These are phyloP conservation scores for Bryopsis sp. DNA, from an alignment of 139 green algal genomes.

Conservation along the genomic window DNA sequence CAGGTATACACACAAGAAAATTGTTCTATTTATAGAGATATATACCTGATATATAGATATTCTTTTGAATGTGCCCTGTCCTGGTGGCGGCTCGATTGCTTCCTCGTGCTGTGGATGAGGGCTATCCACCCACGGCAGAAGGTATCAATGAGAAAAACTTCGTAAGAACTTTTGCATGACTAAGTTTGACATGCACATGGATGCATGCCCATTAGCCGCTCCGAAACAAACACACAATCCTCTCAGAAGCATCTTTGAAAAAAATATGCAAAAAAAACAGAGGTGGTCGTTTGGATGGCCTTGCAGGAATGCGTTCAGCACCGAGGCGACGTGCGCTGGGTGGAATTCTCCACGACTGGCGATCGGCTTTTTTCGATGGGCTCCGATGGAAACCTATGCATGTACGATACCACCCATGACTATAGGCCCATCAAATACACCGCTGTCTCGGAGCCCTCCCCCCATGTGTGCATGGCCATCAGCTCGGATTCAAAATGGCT, in stretches of 20 bases:
- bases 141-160: background rate
- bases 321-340: slow-evolving; percentile 29
- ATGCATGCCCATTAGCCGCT: background rate
- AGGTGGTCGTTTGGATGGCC: background rate
- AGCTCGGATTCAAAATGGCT: slow-evolving; percentile 35
- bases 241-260: slow-evolving; percentile 1
- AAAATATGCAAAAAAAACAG: background rate
- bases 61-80: too few relatives aligned
- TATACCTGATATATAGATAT: too few relatives aligned
- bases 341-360: slow-evolving; percentile 46
- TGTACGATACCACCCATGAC: slow-evolving; percentile 46
- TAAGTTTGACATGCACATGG: background rate
- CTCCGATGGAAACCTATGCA: slow-evolving; percentile 52
- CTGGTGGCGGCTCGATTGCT: too few relatives aligned
- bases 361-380: slow-evolving; percentile 46
- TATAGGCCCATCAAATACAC: slow-evolving; percentile 21
- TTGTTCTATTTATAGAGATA: too few relatives aligned
- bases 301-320: slow-evolving; percentile 64
- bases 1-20: too few relatives aligned
- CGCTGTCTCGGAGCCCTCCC: background rate
- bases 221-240: background rate
- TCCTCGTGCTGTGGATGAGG: too few relatives aligned
- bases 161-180: background rate
- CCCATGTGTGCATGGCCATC: slow-evolving; percentile 35
- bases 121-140: background rate